phyloP scores from a whole-genome alignment of 352 stramenopile genomes.

The Pythium phragmiticola region DNA sequence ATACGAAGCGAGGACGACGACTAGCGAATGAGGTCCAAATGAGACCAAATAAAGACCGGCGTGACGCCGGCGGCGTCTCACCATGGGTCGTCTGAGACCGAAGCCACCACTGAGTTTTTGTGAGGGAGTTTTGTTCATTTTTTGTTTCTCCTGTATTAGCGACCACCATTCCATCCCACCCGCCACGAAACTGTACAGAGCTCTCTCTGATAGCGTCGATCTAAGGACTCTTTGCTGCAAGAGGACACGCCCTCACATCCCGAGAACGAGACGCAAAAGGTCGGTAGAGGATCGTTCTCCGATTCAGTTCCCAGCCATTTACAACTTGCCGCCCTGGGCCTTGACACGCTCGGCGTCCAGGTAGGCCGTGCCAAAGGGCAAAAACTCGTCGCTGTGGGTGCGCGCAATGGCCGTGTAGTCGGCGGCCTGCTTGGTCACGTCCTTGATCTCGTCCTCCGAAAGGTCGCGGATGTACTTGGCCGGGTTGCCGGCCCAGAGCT shows the following conservation, averaged over 20 bases:
- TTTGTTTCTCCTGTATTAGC: constrained; percentile 21
- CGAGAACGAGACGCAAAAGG: background rate
- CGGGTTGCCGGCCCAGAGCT: constrained; percentile 97
- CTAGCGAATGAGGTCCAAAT: constrained; percentile 13
- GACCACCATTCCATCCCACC: constrained; percentile 9
- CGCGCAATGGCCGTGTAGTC: constrained; percentile 84
- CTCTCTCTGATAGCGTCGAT: constrained; percentile 10
- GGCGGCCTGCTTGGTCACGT: constrained; percentile 83
- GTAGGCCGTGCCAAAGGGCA: constrained; percentile 88
- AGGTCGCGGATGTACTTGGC: constrained; percentile 93
- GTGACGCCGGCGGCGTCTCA: no score
- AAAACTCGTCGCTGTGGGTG: constrained; percentile 89
- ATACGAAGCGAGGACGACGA: constrained; percentile 65
- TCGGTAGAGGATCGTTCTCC: background rate
- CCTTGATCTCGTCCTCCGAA: constrained; percentile 90
- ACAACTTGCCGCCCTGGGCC: constrained; percentile 72
- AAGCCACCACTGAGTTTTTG: background rate
- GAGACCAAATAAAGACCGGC: background rate
- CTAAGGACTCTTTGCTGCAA: constrained; percentile 17
- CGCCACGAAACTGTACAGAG: background rate
- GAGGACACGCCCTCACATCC: background rate
- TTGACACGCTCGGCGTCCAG: constrained; percentile 88
- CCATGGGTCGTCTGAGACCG: background rate
- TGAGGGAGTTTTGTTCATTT: constrained; percentile 33
- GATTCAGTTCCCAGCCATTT: constrained; percentile 26